Conservation (phyloP, 164 flowering plant genomes). For the Cinnamomum micranthum region DNA sequence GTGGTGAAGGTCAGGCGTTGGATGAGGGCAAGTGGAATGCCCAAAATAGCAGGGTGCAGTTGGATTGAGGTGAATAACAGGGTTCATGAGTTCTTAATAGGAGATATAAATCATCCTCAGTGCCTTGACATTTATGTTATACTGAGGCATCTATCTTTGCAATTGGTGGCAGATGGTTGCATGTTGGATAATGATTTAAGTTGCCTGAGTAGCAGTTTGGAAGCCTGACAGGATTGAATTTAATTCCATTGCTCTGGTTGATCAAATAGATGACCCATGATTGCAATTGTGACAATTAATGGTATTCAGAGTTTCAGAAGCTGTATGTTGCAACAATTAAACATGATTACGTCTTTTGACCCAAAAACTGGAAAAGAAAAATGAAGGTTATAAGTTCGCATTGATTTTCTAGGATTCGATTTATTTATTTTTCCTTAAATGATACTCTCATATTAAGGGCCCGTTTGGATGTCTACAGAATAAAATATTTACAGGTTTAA, state of each 20-base stretch:
- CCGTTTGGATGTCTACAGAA: too few relatives aligned
- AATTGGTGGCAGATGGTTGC: constrained; percentile 1
- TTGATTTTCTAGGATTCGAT: background rate
- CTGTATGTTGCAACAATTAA: too few relatives aligned
- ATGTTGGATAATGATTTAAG: background rate
- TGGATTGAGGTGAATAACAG: constrained; percentile 6
- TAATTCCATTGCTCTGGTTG: background rate
- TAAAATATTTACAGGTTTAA: too few relatives aligned
- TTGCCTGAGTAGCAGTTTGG: background rate
- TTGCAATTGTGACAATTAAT: too few relatives aligned
- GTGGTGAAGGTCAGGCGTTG: constrained; percentile 10
- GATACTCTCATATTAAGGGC: background rate
- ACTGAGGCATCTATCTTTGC: constrained; percentile 12
- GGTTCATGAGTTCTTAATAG: constrained; percentile 6
- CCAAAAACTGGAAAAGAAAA: too few relatives aligned
- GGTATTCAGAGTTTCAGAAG: too few relatives aligned
- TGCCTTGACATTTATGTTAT: background rate
- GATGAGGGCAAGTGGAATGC: constrained; percentile 10
- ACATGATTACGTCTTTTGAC: too few relatives aligned
- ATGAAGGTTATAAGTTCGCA: too few relatives aligned
- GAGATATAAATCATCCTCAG: constrained; percentile 7
- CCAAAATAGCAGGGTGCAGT: constrained; percentile 16
- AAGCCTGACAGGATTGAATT: background rate
- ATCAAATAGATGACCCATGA: too few relatives aligned
- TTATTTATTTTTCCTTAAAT: background rate